Conservation (phyloP, 1,284 basidiomycete species). For the Meira nashicola region DNA sequence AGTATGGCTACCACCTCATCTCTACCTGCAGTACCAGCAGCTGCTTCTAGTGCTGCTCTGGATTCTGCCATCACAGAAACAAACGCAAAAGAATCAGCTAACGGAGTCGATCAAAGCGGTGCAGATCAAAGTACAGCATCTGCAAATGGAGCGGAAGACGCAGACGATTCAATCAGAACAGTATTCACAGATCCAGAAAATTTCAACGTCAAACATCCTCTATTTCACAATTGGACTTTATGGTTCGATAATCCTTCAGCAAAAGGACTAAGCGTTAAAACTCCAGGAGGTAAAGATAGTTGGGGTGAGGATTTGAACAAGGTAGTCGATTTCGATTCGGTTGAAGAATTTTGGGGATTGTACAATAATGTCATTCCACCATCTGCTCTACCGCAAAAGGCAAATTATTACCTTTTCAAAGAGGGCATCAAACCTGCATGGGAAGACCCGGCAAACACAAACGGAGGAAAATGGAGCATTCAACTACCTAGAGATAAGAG, state of each 20-base stretch:
- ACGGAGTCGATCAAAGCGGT: conserved; percentile 15
- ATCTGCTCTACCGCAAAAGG: conserved; percentile 86
- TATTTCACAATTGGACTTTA: conserved; percentile 50
- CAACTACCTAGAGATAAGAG: conserved; percentile 96
- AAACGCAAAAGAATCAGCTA: conserved; percentile 17
- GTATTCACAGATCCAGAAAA: conserved; percentile 48
- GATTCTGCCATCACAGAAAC: conserved; percentile 26
- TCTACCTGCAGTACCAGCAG: conserved; percentile 22
- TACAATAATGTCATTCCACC: conserved; percentile 98
- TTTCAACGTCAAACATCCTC: conserved; percentile 52
- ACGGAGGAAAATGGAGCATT: conserved; percentile 97
- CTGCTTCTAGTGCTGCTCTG: conserved; percentile 39
- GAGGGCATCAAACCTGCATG: conserved; percentile 81
- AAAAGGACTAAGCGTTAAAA: conserved; percentile 33
- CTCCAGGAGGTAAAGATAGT: conserved; percentile 45
- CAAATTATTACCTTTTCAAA: conserved; percentile 99
- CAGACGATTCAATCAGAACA: conserved; percentile 35
- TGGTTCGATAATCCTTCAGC: conserved; percentile 52
- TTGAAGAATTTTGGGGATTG: conserved; percentile 56
- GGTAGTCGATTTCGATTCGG: conserved; percentile 46
- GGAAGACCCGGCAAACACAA: conserved; percentile 88
- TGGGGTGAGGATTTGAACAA: conserved; percentile 53
- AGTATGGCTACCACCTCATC: conserved; percentile 14
- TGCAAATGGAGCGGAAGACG: conserved; percentile 12
- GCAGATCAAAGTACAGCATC: conserved; percentile 6